Evolutionary conservation across 331 rosid species (phyloP), one percentile per base, ranked within the genome.

Genomic region (Quercus lobata): DNA sequence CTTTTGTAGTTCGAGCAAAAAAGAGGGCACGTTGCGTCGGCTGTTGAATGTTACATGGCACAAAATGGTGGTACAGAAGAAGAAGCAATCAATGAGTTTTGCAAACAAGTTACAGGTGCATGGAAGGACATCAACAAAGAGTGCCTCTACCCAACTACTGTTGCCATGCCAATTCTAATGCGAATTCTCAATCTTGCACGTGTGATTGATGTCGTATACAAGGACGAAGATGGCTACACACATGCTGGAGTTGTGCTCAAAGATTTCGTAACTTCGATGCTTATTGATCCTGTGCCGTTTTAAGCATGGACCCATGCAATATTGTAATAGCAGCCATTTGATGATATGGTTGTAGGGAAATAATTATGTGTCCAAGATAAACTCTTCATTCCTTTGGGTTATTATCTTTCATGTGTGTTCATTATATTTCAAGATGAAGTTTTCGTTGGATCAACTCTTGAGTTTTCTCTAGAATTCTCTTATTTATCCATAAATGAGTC

Each of bases 21-120:
- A 14, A 61, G 92, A 63, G 69, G 30, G 1, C 84, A 86, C 44
- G 76, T 78, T 53, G 79, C 81, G 0, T 75, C 84, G 0, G 79
- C 76, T 3, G 76, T 89, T 3, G 87, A 86, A 16, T 84, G 90
- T 60, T 83, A 80, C 78, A 82, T 84, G 74, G 81, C 81, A 5
- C 71, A 87, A 60, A 7, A 70, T 46, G 69, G 56, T 21, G 76
- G 17, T 18, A 76, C 81, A 17, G 86, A 77, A 19, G 79, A 84
- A 58, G 86, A 89, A 6, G 72, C 80, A 4, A 11, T 66, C 6
- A 9, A 60, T 17, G 53, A 30, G 16, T 30, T 91, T 0, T n/a
- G 10, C 8, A 62, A 27, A 27, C 69, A 62, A 27, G 69, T 25
- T 27, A 62, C 10, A 27, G 16, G 5, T 62, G 69, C 35, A 15